These are phyloP conservation scores for Fusarium burgessii DNA, from an alignment of 2,329 filamentous ascomycete genomes.

Conservation along the genomic window DNA sequence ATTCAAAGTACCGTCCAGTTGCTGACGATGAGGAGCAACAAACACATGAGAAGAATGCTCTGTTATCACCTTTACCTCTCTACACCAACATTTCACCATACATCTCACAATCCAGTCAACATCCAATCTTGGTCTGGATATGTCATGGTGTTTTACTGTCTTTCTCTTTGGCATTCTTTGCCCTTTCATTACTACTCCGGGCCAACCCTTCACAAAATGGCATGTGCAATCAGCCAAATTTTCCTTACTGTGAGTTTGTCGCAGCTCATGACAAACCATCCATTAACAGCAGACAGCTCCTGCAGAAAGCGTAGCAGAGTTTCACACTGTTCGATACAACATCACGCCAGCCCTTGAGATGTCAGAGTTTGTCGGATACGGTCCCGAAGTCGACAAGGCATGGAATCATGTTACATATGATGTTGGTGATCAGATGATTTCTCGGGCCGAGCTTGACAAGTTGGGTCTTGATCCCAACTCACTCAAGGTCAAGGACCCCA, in stretches of 20 bases:
- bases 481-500: constrained; percentile 66
- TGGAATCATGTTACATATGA: constrained; percentile 64
- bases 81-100: not conserved
- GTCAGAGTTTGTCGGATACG: constrained; percentile 66
- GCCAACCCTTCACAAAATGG: not conserved
- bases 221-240: not conserved
- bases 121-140: constrained; percentile 22
- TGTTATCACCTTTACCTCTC: constrained; percentile 6
- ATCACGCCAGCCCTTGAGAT: constrained; percentile 58
- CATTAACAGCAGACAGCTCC: constrained; percentile 54
- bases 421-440: constrained; percentile 72
- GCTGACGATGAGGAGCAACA: constrained; percentile 26
- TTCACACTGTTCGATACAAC: constrained; percentile 63
- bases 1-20: constrained; percentile 15
- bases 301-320: constrained; percentile 60
- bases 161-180: constrained; percentile 29
- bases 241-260: constrained; percentile 28
- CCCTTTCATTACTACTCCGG: constrained; percentile 19
- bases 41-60: constrained; percentile 22
- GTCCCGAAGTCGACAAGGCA: constrained; percentile 66
- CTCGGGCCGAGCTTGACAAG: constrained; percentile 63
- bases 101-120: not conserved
- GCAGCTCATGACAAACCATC: accelerated
- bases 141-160: constrained; percentile 28
- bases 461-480: constrained; percentile 65